Conservation (phyloP, 345 rosid genomes). For the Populus davidiana region DNA sequence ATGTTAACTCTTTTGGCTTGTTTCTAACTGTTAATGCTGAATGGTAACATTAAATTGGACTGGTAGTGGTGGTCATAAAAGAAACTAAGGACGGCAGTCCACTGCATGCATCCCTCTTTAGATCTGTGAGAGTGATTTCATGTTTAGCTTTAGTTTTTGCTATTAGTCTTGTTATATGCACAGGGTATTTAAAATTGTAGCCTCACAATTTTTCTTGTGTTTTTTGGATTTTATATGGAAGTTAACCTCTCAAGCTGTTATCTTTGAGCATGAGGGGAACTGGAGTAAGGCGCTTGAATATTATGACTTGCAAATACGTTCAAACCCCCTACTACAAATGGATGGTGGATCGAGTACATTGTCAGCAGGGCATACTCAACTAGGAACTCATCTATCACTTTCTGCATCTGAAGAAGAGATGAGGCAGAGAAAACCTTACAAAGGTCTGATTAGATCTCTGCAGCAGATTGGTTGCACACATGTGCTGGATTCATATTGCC, state of each 20-base stretch:
- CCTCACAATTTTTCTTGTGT: conserved; percentile 20
- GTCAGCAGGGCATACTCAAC: conserved; percentile 31
- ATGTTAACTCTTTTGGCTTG: not conserved
- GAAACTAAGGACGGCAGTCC: not conserved
- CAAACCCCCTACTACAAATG: conserved; percentile 41
- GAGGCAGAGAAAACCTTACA: conserved; percentile 61
- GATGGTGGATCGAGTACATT: conserved; percentile 36
- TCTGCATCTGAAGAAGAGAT: conserved; percentile 43
- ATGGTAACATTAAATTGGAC: not conserved
- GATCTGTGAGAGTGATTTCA: not conserved
- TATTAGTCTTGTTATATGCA: not conserved
- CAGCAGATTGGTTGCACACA: conserved; percentile 93
- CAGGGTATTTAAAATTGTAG: not conserved
- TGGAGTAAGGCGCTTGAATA: conserved; percentile 96
- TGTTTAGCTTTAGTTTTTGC: not conserved
- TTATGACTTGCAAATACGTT: conserved; percentile 85
- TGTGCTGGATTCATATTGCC: conserved; percentile 80
- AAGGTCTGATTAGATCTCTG: conserved; percentile 85
- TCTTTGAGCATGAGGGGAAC: conserved; percentile 94
- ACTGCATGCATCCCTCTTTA: not conserved
- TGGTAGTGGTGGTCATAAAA: not conserved
- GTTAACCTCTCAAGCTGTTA: conserved; percentile 85
- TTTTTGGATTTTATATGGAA: conserved; percentile 30
- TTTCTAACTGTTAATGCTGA: not conserved
- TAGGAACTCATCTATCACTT: conserved; percentile 23